Evolutionary conservation across 805 yeast genomes (phyloP), one percentile per base, ranked within the genome.

Genomic region (Zygosaccharomyces bisporus): DNA sequence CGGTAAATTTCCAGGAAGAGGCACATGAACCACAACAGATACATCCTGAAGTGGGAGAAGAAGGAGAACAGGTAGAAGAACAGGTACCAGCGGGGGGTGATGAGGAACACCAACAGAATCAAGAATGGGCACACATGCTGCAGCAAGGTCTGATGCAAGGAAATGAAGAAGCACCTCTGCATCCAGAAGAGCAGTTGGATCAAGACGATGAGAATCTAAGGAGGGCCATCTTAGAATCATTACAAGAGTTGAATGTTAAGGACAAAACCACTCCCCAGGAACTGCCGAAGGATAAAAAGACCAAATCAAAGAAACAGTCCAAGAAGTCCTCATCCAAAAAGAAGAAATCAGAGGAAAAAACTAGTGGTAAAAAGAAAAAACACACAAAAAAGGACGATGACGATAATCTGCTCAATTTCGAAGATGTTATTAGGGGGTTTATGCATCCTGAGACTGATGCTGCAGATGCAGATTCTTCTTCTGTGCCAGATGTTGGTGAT

Each of bases 171-270:
- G 27, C 49, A 14, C 35, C 38, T 18, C 33, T 32, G 9, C 43
- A 48, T 4, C 29, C 30, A 1, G 48, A 53, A 33, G 52, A 48
- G 10, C 51, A 52, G 25, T 35, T 63, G 23, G 68, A 63, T 41
- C 64, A 60, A 39, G 68, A 61, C 39, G 68, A 63, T 41, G 66
- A 60, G 40, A 57, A 61, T 39, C 47, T 63, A 10, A 51, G 68
- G 45, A 54, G 52, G 17, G 68, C 68, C 12, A 63, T 63, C 42
- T 39, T 63, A 17, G 61, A 60, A 18, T 60, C 66, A 0, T 41
- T 63, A 31, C 58, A 60, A 14, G 57, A 56, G 19, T 35, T 61
- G 16, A 47, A 50, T 31, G 37, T 39, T 10, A 44, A 39, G 20
- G 55, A 49, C 21, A 39, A 44, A 14, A 47, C 38, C 7, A 36